Conservation (phyloP, 2,329 filamentous ascomycete species). For the Calonectria honghensis region DNA sequence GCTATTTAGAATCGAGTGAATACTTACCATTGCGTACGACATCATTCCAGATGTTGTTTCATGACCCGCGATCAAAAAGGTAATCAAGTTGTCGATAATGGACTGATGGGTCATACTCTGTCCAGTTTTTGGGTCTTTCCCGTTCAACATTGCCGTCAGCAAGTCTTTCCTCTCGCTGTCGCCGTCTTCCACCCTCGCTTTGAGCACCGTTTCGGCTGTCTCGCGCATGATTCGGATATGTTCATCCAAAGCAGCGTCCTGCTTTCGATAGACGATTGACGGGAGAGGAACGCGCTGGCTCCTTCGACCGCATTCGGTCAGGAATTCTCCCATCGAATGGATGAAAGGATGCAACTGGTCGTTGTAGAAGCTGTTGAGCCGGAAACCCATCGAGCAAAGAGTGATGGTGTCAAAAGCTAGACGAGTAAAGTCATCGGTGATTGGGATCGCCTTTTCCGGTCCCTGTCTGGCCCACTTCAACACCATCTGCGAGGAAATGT, state of each 20-base stretch:
- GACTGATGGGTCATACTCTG: not conserved
- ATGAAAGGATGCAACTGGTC: slow-evolving; percentile 3
- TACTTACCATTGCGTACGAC: not conserved
- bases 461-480: slow-evolving; percentile 9
- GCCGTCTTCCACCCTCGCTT: not conserved
- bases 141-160: not conserved
- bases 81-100: slow-evolving; percentile 15
- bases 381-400: slow-evolving; percentile 8
- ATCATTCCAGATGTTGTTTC: slow-evolving; percentile 8
- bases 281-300: slow-evolving; percentile 2
- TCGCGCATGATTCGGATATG: slow-evolving; percentile 6
- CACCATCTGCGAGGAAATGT: not conserved
- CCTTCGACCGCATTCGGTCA: slow-evolving; percentile 9
- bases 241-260: not conserved
- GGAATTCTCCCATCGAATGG: not conserved
- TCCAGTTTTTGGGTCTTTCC: not conserved
- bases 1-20: too few species aligned
- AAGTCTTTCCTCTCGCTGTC: not conserved
- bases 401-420: slow-evolving; percentile 1
- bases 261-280: slow-evolving; percentile 1
- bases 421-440: not conserved
- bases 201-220: not conserved
- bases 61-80: not conserved
- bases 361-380: slow-evolving; percentile 7
- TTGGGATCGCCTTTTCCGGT: not conserved